Base-by-base conservation (phyloP, 495 filamentous ascomycete species). In the Aspergillus ellipticus region DNA sequence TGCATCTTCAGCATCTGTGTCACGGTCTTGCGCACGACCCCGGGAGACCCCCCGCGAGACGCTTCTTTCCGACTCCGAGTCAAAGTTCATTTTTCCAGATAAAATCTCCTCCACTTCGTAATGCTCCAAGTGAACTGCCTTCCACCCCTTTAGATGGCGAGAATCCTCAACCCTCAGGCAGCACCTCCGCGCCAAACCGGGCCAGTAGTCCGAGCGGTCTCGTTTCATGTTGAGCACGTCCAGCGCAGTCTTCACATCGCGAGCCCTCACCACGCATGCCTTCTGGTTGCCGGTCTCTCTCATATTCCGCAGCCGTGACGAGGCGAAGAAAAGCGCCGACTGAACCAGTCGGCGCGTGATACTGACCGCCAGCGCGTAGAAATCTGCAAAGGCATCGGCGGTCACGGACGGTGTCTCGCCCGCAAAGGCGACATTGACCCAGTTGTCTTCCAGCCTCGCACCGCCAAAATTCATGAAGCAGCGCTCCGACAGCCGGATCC, bases 381-480 rank as follows among this genome's bases (percentile, higher is more conserved):
- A 86, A 54, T 96, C 90, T 20, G 81, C 77, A 10, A 93, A 78
- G 1, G 87, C 85, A 80, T 89, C 58, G 69, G 78, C 61, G 74
- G 79, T 73, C 15, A 96, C 82, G 0, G 87, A 80, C 0, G 91
- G 90, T 3, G 58, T 66, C 22, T 88, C 80, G 3, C 66, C 70
- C 45, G 63, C 54, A 19, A 69, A 67, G 7, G 71, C 73, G 6
- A 87, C 49, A 51, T 72, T 70, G 15, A 64, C 71, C 89, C 89
- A 96, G 61, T 90, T 90, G 46, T 84, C 77, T 37, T 86, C 81
- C 19, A 71, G 65, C 39, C 64, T 55, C 43, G 64, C 54, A 31
- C 79, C 71, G 2, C 75, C 70, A 4, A 81, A 79, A 66, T 94
- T 93, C 92, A 96, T 95, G 62, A 95, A 94, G 1, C 93, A 37